Base-by-base conservation (phyloP, 192 early-diverging fungal genomes). In the Ambispora gerdemannii region DNA sequence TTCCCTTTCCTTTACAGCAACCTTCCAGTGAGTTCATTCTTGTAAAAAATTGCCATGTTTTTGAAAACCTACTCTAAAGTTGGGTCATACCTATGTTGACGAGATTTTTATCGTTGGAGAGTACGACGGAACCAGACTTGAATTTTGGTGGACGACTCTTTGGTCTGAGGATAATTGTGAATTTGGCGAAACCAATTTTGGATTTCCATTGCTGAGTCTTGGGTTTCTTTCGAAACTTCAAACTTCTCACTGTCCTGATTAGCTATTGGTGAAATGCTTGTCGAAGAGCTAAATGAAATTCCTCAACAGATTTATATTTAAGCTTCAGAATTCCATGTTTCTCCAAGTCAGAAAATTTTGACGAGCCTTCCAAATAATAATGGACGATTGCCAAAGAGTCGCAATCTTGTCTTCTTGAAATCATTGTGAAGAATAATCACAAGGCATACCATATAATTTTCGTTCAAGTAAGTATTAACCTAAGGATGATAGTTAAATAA, bases 381-480 rank as follows among this genome's bases (percentile, higher is more conserved):
- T 67, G 7, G 0, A 67, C 66, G 15, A 67, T 24, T 36, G 55
- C 66, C 11, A 67, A 3, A 1, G 66, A 67, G 25, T 67, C 66
- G 24, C 7, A 55, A n/a, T n/a, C n/a, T n/a, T n/a, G n/a, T n/a
- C n/a, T n/a, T n/a, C n/a, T n/a, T n/a, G n/a, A n/a, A n/a, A n/a
- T n/a, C n/a, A n/a, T n/a, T n/a, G n/a, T n/a, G n/a, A n/a, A n/a
- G n/a, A 64, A 64, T 28, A 0, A 19, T 22, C 13, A 24, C 30
- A 55, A 67, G 66, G 10, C 8, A 22, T 33, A 3, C 32, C 19
- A 52, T 7, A 53, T 32, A 2, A 3, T 13, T 10, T 24, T 53
- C 50, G 4, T 11, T 15, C 6, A 67, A 22, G n/a, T 67, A 67
- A 49, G 66, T 55, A 67, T 55, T 8, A 52, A n/a, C n/a, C 66